Conservation (phyloP, 495 filamentous ascomycete genomes). For the Pseudoneurospora amorphoporcata region DNA sequence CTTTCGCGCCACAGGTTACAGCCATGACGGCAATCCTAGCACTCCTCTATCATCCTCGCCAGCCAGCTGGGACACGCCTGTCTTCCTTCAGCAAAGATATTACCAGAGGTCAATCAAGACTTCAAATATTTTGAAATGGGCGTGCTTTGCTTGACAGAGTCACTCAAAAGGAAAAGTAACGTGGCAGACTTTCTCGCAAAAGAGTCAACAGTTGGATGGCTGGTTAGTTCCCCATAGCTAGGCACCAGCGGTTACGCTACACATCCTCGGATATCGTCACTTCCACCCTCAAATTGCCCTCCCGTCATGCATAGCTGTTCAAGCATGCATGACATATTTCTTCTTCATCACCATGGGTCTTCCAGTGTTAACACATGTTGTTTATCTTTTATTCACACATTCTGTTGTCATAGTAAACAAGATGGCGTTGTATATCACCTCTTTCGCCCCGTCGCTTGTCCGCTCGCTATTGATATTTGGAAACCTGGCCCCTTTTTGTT, state of each 20-base stretch:
- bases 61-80: not conserved
- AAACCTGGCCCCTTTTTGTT: not conserved
- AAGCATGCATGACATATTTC: not conserved
- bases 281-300: not conserved
- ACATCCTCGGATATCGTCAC: not conserved
- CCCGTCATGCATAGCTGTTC: not conserved
- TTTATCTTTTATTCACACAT: not conserved
- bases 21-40: not conserved
- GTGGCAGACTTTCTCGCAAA: not conserved
- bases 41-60: not conserved
- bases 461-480: not conserved
- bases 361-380: not conserved
- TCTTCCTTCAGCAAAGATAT: not conserved
- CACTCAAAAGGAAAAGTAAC: not conserved
- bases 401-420: not conserved
- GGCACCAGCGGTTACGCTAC: not conserved
- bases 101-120: not conserved
- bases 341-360: not conserved
- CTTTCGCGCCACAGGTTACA: not conserved
- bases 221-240: not conserved
- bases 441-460: not conserved
- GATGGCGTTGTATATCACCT: not conserved
- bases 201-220: not conserved
- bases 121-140: not conserved
- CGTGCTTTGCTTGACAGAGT: not conserved